phyloP scores from a whole-genome alignment of 257 asterid species.

The Vinca minor region DNA sequence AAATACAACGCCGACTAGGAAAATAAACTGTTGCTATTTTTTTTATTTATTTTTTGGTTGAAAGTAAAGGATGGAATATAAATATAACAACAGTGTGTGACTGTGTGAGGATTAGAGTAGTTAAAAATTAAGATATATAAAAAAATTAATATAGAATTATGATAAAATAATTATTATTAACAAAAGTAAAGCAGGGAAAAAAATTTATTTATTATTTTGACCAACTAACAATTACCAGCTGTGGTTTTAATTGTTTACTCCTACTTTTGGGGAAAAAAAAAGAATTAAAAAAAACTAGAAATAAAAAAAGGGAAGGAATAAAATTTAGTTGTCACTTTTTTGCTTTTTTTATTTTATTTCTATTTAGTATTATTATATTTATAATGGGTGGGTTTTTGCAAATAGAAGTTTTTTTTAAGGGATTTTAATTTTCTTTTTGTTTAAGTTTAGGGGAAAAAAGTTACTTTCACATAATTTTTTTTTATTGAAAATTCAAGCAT shows the following conservation, averaged over 20 bases:
- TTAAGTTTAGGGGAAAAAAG: not conserved
- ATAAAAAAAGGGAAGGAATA: not conserved
- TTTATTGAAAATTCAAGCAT: not conserved
- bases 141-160: not conserved
- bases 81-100: slow-evolving; percentile 4
- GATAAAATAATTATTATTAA: slow-evolving; percentile 1
- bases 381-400: not conserved
- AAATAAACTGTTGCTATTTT: slow-evolving; percentile 23
- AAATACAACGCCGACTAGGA: slow-evolving; percentile 25
- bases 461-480: not conserved
- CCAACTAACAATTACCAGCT: slow-evolving; percentile 4
- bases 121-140: not conserved
- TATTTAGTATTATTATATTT: not conserved
- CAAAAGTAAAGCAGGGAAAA: not conserved
- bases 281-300: not conserved
- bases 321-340: not conserved
- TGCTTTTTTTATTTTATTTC: not conserved
- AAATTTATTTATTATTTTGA: not conserved
- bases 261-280: not conserved
- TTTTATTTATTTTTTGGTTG: too few species aligned
- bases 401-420: not conserved
- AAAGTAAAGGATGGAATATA: too few species aligned
- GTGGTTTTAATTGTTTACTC: slow-evolving; percentile 4
- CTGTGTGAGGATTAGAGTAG: not conserved
- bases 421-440: not conserved